These are phyloP conservation scores for Calonectria naviculata DNA, from an alignment of 2,329 filamentous ascomycete species.

Conservation along the genomic window DNA sequence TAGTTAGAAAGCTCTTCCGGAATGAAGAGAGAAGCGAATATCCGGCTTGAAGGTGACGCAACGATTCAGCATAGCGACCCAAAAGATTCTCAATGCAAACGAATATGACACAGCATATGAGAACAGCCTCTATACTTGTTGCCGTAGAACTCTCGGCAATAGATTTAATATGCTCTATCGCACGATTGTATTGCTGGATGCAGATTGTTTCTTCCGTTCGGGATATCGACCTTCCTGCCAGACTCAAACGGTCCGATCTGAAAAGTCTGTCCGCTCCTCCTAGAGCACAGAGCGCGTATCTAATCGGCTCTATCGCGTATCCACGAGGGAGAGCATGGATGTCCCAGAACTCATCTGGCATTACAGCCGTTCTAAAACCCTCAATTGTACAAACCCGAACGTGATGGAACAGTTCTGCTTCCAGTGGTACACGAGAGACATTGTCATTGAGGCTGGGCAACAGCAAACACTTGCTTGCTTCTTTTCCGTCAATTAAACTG, in stretches of 20 bases:
- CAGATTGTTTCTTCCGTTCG: neutral
- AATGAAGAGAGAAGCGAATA: neutral
- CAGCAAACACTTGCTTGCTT: neutral
- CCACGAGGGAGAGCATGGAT: neutral
- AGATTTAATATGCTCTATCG: neutral
- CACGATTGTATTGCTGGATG: neutral
- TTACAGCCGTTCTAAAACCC: neutral
- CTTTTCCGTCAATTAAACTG: too few relatives aligned
- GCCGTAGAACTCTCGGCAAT: neutral
- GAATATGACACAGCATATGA: neutral
- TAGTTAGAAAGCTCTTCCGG: neutral
- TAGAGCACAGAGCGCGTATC: neutral
- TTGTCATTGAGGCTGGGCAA: neutral
- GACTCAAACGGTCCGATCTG: neutral
- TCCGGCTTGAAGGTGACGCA: neutral
- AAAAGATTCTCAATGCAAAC: neutral
- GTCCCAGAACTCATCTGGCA: neutral
- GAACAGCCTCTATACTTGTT: neutral
- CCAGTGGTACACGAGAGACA: neutral
- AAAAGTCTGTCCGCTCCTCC: neutral
- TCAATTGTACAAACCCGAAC: neutral
- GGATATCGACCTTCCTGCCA: neutral
- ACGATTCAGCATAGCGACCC: neutral
- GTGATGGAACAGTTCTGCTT: neutral
- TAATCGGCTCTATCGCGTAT: neutral